These are phyloP conservation scores for Cucumis cinereus DNA, from an alignment of 306 rosid species.

Conservation along the genomic window DNA sequence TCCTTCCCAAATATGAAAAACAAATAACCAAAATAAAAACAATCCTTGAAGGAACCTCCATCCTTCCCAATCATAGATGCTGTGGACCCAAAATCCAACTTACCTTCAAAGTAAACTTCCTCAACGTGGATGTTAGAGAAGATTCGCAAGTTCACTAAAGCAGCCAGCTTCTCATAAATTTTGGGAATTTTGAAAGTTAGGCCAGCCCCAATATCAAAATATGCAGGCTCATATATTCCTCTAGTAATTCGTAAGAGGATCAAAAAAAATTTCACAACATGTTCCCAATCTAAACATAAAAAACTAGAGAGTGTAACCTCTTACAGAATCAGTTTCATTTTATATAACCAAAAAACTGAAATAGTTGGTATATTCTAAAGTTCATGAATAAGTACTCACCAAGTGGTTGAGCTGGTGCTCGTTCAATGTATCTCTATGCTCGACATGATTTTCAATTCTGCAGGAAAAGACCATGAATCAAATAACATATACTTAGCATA, in stretches of 20 bases:
- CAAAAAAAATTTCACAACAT: neutral
- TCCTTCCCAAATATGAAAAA: neutral
- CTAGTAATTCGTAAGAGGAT: constrained; percentile 15
- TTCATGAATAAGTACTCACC: constrained; percentile 39
- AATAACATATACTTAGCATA: neutral
- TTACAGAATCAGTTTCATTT: neutral
- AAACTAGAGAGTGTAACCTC: neutral
- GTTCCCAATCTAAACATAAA: neutral
- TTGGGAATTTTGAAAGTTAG: constrained; percentile 79
- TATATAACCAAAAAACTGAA: too few relatives aligned
- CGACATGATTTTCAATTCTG: constrained; percentile 97
- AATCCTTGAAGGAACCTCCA: constrained; percentile 41
- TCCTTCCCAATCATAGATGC: constrained; percentile 83
- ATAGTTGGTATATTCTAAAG: too few relatives aligned
- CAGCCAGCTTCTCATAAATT: constrained; percentile 64
- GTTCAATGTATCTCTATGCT: constrained; percentile 93
- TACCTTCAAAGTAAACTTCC: constrained; percentile 75
- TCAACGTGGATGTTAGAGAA: constrained; percentile 71
- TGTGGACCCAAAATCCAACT: constrained; percentile 91
- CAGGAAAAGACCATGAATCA: constrained; percentile 1
- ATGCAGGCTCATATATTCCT: constrained; percentile 68
- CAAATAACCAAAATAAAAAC: neutral
- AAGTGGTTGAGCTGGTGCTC: constrained; percentile 96
- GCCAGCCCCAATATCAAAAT: constrained; percentile 81
- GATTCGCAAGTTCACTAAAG: constrained; percentile 61